Evolutionary conservation across 495 filamentous ascomycete species (phyloP), one percentile per base, ranked within the genome.

Genomic region (Xylaria cubensis): DNA sequence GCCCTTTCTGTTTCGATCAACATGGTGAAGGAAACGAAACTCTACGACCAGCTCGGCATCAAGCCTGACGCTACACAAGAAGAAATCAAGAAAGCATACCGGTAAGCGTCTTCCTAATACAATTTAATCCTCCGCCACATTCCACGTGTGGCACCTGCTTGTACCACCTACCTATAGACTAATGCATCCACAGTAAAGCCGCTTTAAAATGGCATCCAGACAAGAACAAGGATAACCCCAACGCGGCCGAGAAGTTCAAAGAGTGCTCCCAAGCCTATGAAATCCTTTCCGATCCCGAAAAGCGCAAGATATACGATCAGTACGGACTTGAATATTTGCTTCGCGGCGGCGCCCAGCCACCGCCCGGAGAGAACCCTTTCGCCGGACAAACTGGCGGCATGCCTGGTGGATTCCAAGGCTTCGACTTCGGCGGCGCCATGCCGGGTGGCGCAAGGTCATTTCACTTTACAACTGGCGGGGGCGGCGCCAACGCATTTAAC

Each of bases 201-300:
- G 97, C 96, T 56, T 83, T 99, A 79, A 98, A 97, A 85, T 91
- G 90, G 78, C 96, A 99, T 78, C 96, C 96, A 0, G 96, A 99
- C 82, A 98, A 98, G 86, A 98, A 98, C 85, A 95, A 94, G 80
- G 92, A 97, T 81, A 93, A 96, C 75, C 91, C 94, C 21, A 79
- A 87, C 21, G 92, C 94, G 29, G 84, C 89, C 67, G 95, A 98
- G 74, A 97, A 93, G 77, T 99, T 99, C 83, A 95, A 95, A 85
- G 95, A 98, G 75, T 90, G 93, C 64, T 97, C 93, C 1, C 95
- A 98, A 83, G 96, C 96, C 58, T 99, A 97, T 84, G 96, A 99
- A 84, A 95, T 99, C 77, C 90, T 99, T 13, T 95, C 93, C 74
- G 96, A 99, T 79, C 95, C 96, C 44, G 97, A 98, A 77, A 98